Evolutionary conservation across 768 basidiomycete genomes (phyloP).

Genomic region (Lentinula lateritia): DNA sequence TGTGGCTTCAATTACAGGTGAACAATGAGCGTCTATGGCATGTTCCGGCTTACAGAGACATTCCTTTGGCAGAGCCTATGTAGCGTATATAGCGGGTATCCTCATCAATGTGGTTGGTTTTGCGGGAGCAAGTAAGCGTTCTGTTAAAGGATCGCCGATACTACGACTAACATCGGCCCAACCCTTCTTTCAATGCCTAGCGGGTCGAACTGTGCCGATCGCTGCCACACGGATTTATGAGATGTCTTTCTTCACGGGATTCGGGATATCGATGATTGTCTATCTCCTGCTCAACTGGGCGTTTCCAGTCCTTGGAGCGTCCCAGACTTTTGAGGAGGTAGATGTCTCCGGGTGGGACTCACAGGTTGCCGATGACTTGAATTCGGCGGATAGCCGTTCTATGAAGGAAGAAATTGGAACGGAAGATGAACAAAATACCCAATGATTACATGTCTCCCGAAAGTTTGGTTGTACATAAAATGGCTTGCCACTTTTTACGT

Average conservation of each 20-base stretch:
- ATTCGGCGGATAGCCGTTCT: not conserved
- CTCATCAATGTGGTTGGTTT: constrained; percentile 82
- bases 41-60: constrained; percentile 3
- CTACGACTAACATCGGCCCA: not conserved
- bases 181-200: constrained; percentile 18
- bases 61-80: constrained; percentile 43
- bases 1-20: constrained; percentile 70
- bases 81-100: constrained; percentile 67
- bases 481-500: too few relatives aligned
- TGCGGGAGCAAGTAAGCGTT: constrained; percentile 58
- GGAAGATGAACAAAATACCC: not conserved
- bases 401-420: too few relatives aligned
- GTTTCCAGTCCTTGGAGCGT: constrained; percentile 54
- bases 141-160: not conserved
- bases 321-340: constrained; percentile 42
- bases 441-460: not conserved
- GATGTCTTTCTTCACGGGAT: constrained; percentile 83
- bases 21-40: constrained; percentile 1
- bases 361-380: not conserved
- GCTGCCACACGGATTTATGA: constrained; percentile 70
- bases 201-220: constrained; percentile 56
- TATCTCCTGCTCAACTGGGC: constrained; percentile 56
- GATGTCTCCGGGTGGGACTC: constrained; percentile 33
- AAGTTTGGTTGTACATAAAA: too few relatives aligned
- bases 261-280: constrained; percentile 58